Percentiles rank a stretch among this genome's conserved stretches.
Conservation (phyloP, 495 filamentous ascomycete species). For the Lophiostoma macrostomum region DNA sequence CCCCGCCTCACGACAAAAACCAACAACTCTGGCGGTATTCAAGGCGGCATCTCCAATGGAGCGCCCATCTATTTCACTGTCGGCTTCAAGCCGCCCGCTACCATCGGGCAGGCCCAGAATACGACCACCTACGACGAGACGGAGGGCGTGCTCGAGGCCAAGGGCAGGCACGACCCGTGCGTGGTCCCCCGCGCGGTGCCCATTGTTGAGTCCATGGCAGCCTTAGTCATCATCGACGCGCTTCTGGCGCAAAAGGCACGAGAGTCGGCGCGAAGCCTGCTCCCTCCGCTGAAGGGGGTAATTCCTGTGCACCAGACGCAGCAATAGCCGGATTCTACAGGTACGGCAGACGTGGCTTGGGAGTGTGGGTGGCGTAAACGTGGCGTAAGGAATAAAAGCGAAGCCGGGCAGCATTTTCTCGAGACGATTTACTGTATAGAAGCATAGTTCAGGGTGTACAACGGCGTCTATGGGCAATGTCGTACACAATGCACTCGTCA, state of each 20-base stretch:
- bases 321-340: neutral
- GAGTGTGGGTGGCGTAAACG: too few relatives aligned
- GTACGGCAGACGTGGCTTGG: neutral
- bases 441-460: too few relatives aligned
- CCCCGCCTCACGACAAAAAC: conserved; percentile 78
- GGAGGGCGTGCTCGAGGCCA: conserved; percentile 80
- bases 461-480: too few relatives aligned
- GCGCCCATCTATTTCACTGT: conserved; percentile 93
- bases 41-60: conserved; percentile 95
- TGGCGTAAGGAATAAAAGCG: too few relatives aligned
- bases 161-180: conserved; percentile 94
- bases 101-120: conserved; percentile 86
- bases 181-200: conserved; percentile 92
- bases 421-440: too few relatives aligned
- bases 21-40: conserved; percentile 95
- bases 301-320: conserved; percentile 9
- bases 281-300: conserved; percentile 20
- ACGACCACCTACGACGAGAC: conserved; percentile 74
- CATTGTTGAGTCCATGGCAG: conserved; percentile 95
- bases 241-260: conserved; percentile 80
- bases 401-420: too few relatives aligned
- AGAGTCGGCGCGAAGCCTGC: conserved; percentile 29
- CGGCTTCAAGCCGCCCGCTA: conserved; percentile 93
- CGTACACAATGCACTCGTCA: too few relatives aligned
- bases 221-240: conserved; percentile 88